Conservation (phyloP, 495 filamentous ascomycete genomes). For the Trichoderma asperelloides region DNA sequence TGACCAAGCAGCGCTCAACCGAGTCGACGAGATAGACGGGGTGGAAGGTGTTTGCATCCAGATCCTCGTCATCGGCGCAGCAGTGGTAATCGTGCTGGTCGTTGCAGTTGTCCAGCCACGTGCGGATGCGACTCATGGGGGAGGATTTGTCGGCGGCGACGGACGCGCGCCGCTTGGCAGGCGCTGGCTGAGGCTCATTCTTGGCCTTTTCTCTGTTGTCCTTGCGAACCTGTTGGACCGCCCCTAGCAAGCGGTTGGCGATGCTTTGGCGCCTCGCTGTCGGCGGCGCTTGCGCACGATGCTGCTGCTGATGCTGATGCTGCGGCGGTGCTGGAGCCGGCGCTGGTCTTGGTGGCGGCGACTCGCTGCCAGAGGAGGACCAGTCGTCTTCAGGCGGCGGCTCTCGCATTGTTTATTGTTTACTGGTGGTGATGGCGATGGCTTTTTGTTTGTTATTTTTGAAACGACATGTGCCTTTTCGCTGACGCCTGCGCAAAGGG, state of each 20-base stretch:
- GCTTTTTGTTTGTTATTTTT: not conserved
- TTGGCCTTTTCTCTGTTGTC: not conserved
- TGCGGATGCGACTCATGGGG: constrained; percentile 8
- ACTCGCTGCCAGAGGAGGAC: constrained; percentile 1
- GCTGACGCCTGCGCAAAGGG: not conserved
- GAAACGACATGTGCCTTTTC: not conserved
- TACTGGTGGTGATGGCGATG: not conserved
- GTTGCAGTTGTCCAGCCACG: constrained; percentile 12
- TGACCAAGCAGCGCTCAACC: constrained; percentile 10
- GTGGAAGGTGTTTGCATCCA: not conserved
- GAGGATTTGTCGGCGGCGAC: not conserved
- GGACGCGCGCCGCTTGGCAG: constrained; percentile 3
- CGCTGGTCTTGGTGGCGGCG: not conserved
- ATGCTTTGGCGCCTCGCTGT: constrained; percentile 11
- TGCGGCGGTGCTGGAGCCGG: not conserved
- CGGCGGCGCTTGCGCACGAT: constrained; percentile 8
- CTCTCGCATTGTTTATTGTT: not conserved
- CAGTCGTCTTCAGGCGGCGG: not conserved
- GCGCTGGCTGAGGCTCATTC: not conserved
- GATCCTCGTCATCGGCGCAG: not conserved
- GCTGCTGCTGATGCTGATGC: not conserved
- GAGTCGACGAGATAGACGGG: constrained; percentile 14
- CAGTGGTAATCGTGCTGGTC: constrained; percentile 9
- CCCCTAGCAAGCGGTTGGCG: constrained; percentile 4
- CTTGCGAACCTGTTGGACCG: constrained; percentile 1